Percentiles rank a stretch among this genome's conserved stretches.
These are phyloP conservation scores for Puccinia triticina DNA, from an alignment of 1,284 basidiomycete genomes.

Conservation along the genomic window DNA sequence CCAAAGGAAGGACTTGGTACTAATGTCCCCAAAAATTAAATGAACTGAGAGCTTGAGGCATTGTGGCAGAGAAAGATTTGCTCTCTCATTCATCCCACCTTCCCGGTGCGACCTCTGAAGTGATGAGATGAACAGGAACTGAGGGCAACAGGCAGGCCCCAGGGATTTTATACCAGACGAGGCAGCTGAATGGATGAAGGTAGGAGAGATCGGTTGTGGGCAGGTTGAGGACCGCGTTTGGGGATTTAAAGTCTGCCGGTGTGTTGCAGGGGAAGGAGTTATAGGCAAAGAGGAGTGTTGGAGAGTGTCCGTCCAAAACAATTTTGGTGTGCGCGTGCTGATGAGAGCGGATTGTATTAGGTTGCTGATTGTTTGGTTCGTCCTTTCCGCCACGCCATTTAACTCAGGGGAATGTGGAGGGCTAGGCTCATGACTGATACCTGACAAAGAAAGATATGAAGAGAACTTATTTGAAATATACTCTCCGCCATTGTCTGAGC, in stretches of 20 bases:
- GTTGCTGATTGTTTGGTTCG: too few relatives aligned
- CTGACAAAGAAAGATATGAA: neutral
- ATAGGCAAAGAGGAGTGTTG: neutral
- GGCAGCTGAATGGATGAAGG: too few relatives aligned
- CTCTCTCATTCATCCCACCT: neutral
- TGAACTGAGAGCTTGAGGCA: too few relatives aligned
- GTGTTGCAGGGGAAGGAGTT: constrained; percentile 26
- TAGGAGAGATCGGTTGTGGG: neutral
- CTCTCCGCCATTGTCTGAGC: too few relatives aligned
- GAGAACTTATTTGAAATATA: neutral
- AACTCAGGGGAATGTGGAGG: too few relatives aligned
- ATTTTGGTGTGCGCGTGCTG: too few relatives aligned
- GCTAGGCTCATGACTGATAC: constrained; percentile 1
- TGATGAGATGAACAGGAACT: neutral
- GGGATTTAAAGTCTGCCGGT: neutral
- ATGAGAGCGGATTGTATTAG: too few relatives aligned
- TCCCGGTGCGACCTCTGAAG: neutral
- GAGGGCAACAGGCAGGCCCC: neutral
- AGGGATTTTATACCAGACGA: neutral
- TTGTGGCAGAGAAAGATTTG: too few relatives aligned
- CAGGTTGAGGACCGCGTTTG: neutral
- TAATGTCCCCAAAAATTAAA: too few relatives aligned
- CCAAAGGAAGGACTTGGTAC: too few relatives aligned
- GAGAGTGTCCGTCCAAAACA: constrained; percentile 19
- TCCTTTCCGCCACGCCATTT: neutral